Base-by-base conservation (phyloP, 1,139 yeast genomes). In the Yamadazyma triangularis region DNA sequence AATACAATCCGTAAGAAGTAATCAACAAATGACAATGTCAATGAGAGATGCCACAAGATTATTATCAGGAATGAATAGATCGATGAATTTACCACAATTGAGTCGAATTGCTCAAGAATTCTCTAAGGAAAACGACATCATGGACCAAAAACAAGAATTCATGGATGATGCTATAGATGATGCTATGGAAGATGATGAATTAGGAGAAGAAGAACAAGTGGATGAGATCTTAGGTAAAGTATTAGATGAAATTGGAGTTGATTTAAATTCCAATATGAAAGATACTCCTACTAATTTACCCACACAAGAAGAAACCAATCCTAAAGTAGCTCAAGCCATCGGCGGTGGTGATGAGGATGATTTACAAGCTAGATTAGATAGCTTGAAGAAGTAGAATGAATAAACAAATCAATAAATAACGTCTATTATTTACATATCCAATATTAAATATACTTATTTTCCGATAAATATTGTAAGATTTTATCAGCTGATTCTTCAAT, bases 61-160 rank as follows among this genome's bases (percentile, higher is more conserved):
- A 32, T 65, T 91, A 35, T 79, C 82, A 27, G 81, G 94, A 6
- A 85, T 91, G 95, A 91, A 91, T 57, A 66, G 79, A 48, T 78
- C 79, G 37, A 84, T 89, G 93, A 91, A 91, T 50, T 60, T 91
- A 42, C 96, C 96, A 1, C 95, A 87, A 44, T 64, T 91, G 41
- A 83, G 87, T 35, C 73, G 83, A 41, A 91, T 93, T 24, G 89
- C 96, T 2, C 91, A 87, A 80, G 97, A 93, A 50, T 91, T 91
- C 58, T 95, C 93, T 47, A 79, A 77, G 50, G 95, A 91, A 53
- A 87, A 85, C 57, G 98, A 91, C 53, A 65, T 93, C 52, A 91
- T 91, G 97, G 97, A 91, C 56, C 98, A 91, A 60, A 82, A 95
- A 49, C 97, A 91, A 56, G 99, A 93, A 52, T 87, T 91, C 75